Evolutionary conservation across 2,329 filamentous ascomycete species (phyloP).

Genomic region (Sporothrix mexicana): DNA sequence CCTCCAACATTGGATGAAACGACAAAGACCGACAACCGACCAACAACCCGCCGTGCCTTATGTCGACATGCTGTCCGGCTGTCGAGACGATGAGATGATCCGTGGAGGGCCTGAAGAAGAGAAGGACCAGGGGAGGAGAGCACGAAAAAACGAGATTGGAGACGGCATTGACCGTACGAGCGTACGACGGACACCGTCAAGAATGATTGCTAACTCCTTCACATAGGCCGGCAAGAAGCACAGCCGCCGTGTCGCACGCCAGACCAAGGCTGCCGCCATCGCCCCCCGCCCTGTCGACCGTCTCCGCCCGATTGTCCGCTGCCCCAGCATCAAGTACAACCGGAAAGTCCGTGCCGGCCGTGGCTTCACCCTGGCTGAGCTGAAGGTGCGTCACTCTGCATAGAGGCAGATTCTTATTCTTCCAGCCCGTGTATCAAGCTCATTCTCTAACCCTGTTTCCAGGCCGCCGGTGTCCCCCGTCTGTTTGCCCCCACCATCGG

Average conservation of each 20-base stretch:
- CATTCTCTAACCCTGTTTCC: conserved; percentile 28
- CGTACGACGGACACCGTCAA: background rate
- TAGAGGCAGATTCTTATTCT: background rate
- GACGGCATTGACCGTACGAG: background rate
- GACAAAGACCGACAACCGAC: background rate
- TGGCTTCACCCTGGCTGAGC: conserved; percentile 96
- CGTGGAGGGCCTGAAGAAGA: background rate
- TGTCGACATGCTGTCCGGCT: conserved; percentile 2
- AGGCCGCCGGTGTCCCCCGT: conserved; percentile 96
- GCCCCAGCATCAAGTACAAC: conserved; percentile 99
- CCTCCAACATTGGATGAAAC: background rate
- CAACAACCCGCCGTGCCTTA: background rate
- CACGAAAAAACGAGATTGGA: background rate
- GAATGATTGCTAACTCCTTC: conserved; percentile 30
- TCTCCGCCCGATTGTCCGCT: conserved; percentile 94
- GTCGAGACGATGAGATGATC: background rate
- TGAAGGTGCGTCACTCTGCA: conserved; percentile 74
- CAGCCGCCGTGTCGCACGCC: conserved; percentile 86
- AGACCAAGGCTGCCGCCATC: conserved; percentile 91
- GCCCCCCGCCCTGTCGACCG: conserved; percentile 97
- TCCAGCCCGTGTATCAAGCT: background rate
- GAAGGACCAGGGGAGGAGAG: background rate
- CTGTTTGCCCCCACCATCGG: conserved; percentile 94
- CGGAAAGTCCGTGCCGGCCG: conserved; percentile 93
- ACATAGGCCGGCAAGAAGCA: conserved; percentile 92